Evolutionary conservation across 2,329 filamentous ascomycete genomes (phyloP), one percentile per base, ranked within the genome.

Genomic region (Ascochyta fabae): DNA sequence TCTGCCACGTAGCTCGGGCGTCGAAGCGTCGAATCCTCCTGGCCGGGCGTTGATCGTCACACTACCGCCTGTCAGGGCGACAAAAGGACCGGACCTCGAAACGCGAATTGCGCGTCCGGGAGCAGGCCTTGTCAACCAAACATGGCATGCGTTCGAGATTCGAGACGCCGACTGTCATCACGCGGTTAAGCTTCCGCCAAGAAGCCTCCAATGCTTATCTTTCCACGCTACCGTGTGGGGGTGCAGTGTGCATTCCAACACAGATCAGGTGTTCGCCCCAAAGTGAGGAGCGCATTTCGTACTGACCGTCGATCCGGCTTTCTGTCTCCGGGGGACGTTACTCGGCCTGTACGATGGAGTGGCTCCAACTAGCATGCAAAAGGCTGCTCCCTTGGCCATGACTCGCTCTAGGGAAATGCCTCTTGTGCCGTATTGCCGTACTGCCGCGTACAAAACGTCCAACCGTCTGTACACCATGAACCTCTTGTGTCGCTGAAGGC

Each of bases 171-270:
- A 45, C 35, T 33, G 45, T 29, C 41, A 46, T 47, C 31, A 33
- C 36, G 23, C 24, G 9, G 54, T 60, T 65, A 70, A 70, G 67
- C 66, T 64, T 70, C 61, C 43, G 67, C 67, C 66, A 69, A 70
- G 66, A 38, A 42, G 27, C 26, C 26, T 43, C 22, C 40, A 64
- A 68, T 60, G 67, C 67, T 70, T 70, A 50, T 66, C 41, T 49
- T 19, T 39, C 41, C 29, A 34, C 38, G 41, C 46, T 55, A 53
- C 41, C 34, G 46, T 36, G 53, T 35, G 43, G 53, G 47, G 39
- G 24, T 27, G 31, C 22, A 46, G 39, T 33, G 39, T 33, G 41
- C 47, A 51, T 46, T 47, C 38, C 45, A 24, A 56, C 53, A 56
- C 53, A 56, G 53, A 51, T 56, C 53, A 56, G 39, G 33, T 36